These are phyloP conservation scores for Chlorencoelia australis DNA, from an alignment of 2,329 filamentous ascomycete genomes.

Conservation along the genomic window DNA sequence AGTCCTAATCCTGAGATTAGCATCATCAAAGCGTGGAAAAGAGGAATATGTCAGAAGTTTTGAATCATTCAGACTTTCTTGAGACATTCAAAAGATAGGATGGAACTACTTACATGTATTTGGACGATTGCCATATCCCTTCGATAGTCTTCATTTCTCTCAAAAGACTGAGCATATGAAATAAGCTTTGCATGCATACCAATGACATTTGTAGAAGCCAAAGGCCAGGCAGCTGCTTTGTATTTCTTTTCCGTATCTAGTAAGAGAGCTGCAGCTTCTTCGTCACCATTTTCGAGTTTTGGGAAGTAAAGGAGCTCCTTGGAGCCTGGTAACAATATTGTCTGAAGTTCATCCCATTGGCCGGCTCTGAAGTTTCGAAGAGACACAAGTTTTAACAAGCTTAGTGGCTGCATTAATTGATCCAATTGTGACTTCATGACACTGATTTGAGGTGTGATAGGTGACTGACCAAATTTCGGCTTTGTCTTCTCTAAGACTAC, in stretches of 20 bases:
- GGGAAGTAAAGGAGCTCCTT: conserved; percentile 5
- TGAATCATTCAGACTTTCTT: background rate
- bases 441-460: background rate
- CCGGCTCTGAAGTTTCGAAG: background rate
- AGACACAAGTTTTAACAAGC: background rate
- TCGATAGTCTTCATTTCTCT: background rate
- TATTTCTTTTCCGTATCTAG: conserved; percentile 4
- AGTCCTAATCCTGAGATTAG: no score
- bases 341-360: background rate
- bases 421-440: conserved; percentile 1
- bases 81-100: no score
- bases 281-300: background rate
- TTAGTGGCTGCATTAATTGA: conserved; percentile 1
- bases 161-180: background rate
- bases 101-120: background rate
- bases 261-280: background rate
- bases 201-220: no score
- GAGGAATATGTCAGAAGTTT: background rate
- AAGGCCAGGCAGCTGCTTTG: no score
- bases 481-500: conserved; percentile 1
- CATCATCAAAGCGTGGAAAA: no score
- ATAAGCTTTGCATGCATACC: conserved; percentile 2
- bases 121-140: background rate
- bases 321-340: background rate
- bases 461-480: no score